Percentiles rank a stretch among this genome's conserved stretches.
These are phyloP conservation scores for Avena eriantha DNA, from an alignment of 176 grass and related monocot species.

Conservation along the genomic window DNA sequence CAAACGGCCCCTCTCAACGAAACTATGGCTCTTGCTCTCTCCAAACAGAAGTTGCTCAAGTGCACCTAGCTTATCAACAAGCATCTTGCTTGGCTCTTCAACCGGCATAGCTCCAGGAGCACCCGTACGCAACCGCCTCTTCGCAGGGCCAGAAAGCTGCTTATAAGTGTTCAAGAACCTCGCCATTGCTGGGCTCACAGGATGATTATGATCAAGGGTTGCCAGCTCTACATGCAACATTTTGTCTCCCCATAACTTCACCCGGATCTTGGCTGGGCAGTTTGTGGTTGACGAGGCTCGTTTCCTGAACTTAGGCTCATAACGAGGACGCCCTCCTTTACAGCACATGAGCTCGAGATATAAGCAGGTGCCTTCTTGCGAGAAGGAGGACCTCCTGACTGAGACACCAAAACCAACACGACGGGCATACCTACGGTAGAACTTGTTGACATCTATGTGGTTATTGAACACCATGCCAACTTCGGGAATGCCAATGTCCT, in stretches of 20 bases:
- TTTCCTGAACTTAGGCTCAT: conserved; percentile 91
- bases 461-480: conserved; percentile 95
- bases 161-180: conserved; percentile 90
- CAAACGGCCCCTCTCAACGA: conserved; percentile 71
- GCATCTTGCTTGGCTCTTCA: conserved; percentile 77
- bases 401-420: conserved; percentile 92
- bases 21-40: conserved; percentile 73
- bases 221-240: conserved; percentile 89
- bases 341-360: conserved; percentile 98
- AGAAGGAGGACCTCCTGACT: conserved; percentile 89
- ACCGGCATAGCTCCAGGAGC: conserved; percentile 58
- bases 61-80: conserved; percentile 66
- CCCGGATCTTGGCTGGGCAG: conserved; percentile 84
- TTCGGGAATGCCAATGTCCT: conserved; percentile 72
- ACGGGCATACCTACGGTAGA: conserved; percentile 83
- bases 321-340: conserved; percentile 79
- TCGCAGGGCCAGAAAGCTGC: conserved; percentile 70
- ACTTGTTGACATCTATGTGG: conserved; percentile 72
- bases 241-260: conserved; percentile 93
- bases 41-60: conserved; percentile 86
- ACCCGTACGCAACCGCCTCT: conserved; percentile 62
- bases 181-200: conserved; percentile 92
- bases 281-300: conserved; percentile 88
- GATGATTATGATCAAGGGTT: conserved; percentile 93
- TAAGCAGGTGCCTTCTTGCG: conserved; percentile 80